Evolutionary conservation across 139 green algal species (phyloP).

Genomic region (Dunaliella primolecta): DNA sequence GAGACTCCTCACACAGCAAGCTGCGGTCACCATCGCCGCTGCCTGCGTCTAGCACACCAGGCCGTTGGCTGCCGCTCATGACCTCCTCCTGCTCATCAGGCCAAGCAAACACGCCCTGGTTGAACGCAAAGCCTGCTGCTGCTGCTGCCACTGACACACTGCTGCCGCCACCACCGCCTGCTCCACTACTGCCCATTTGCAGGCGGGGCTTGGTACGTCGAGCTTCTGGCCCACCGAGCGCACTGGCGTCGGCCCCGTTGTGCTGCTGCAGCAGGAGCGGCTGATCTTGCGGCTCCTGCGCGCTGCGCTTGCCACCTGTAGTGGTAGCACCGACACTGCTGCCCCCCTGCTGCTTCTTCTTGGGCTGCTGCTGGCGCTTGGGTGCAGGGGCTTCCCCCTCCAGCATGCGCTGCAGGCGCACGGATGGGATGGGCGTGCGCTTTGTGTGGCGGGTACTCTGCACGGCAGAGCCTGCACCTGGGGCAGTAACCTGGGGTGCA

Average conservation of each 20-base stretch:
- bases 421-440: not conserved
- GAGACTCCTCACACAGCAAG: not conserved
- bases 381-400: not conserved
- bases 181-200: not conserved
- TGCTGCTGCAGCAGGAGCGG: not conserved
- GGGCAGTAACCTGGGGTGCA: too few relatives aligned
- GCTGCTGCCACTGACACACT: not conserved
- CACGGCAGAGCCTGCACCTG: not conserved
- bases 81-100: not conserved
- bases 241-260: not conserved
- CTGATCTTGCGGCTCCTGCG: not conserved
- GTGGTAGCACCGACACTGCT: not conserved
- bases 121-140: too few relatives aligned
- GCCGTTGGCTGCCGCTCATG: not conserved
- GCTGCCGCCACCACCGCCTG: too few relatives aligned
- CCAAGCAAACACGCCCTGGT: not conserved
- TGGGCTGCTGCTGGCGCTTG: not conserved
- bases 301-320: not conserved
- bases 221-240: too few relatives aligned
- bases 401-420: not conserved
- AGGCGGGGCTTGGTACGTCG: not conserved
- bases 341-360: not conserved
- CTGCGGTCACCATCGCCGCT: not conserved
- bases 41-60: not conserved
- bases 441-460: not conserved